Evolutionary conservation across 169 alveolate genomes (phyloP).

Genomic region (Eimeria sp.): DNA sequence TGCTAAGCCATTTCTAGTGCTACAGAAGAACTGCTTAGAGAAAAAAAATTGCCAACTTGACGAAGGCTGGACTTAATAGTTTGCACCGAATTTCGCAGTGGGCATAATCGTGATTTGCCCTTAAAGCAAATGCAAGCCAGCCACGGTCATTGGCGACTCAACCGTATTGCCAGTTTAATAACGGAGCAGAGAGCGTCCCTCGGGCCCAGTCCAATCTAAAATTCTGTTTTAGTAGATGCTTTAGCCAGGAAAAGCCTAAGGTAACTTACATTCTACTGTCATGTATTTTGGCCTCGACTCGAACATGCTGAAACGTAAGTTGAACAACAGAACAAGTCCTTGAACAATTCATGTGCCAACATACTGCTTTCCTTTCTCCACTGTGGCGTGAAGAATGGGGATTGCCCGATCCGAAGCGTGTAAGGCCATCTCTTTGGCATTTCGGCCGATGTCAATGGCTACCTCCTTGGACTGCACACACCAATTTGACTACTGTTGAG

Average conservation of each 20-base stretch:
- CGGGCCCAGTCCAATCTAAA: conserved; percentile 66
- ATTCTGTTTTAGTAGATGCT: not conserved
- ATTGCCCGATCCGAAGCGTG: conserved; percentile 49
- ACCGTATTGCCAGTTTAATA: conserved; percentile 6
- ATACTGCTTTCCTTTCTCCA: conserved; percentile 74
- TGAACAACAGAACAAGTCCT: not conserved
- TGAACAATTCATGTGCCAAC: not conserved
- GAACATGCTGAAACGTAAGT: not conserved
- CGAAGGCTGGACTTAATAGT: not conserved
- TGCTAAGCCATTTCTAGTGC: not conserved
- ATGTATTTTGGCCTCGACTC: conserved; percentile 61
- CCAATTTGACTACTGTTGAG: not conserved
- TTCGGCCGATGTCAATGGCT: conserved; percentile 59
- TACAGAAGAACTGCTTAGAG: not conserved
- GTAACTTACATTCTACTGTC: conserved; percentile 36
- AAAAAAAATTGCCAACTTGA: not conserved
- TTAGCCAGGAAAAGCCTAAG: not conserved
- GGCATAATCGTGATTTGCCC: not conserved
- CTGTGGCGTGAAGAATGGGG: conserved; percentile 43
- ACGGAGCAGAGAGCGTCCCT: conserved; percentile 66
- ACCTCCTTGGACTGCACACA: conserved; percentile 44
- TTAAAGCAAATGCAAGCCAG: conserved; percentile 17
- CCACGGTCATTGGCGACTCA: not conserved
- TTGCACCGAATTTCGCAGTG: conserved; percentile 4
- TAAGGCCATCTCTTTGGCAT: conserved; percentile 20